These are phyloP conservation scores for Lanzia echinophila DNA, from an alignment of 2,329 filamentous ascomycete genomes.

Conservation along the genomic window DNA sequence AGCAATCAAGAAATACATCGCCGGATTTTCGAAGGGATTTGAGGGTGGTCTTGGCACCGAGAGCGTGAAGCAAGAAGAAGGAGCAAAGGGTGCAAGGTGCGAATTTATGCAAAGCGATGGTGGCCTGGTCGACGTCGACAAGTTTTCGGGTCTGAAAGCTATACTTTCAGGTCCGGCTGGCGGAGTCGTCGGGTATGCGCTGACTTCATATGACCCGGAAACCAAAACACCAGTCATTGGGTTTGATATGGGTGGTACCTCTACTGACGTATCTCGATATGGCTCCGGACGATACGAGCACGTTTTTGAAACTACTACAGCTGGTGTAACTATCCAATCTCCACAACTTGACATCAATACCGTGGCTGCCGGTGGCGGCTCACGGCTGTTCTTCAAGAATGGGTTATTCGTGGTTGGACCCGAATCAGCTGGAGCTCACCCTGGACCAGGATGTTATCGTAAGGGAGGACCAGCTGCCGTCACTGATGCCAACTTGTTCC, in stretches of 20 bases:
- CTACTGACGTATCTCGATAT: constrained; percentile 84
- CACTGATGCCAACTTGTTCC: constrained; percentile 82
- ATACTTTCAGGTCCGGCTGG: constrained; percentile 89
- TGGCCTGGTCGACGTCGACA: constrained; percentile 64
- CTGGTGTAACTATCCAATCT: constrained; percentile 70
- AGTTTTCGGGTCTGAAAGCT: constrained; percentile 77
- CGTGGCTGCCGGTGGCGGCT: constrained; percentile 37
- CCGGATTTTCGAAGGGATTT: constrained; percentile 74
- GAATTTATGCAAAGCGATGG: constrained; percentile 83
- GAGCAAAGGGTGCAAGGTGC: constrained; percentile 67
- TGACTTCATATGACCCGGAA: constrained; percentile 79
- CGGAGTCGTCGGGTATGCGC: constrained; percentile 85
- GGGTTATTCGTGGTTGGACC: constrained; percentile 67
- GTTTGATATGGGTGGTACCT: constrained; percentile 94
- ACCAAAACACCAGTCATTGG: constrained; percentile 84
- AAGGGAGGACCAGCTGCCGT: constrained; percentile 85
- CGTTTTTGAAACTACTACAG: constrained; percentile 71
- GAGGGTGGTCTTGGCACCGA: constrained; percentile 70
- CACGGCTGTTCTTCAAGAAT: constrained; percentile 58
- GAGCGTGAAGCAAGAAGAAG: constrained; percentile 61
- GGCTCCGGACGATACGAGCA: constrained; percentile 65
- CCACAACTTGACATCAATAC: constrained; percentile 80
- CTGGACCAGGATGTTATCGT: constrained; percentile 82
- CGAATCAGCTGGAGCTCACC: constrained; percentile 60
- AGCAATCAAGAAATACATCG: constrained; percentile 63